Evolutionary conservation across 805 yeast genomes (phyloP).

Genomic region (Spathaspora arborariae): DNA sequence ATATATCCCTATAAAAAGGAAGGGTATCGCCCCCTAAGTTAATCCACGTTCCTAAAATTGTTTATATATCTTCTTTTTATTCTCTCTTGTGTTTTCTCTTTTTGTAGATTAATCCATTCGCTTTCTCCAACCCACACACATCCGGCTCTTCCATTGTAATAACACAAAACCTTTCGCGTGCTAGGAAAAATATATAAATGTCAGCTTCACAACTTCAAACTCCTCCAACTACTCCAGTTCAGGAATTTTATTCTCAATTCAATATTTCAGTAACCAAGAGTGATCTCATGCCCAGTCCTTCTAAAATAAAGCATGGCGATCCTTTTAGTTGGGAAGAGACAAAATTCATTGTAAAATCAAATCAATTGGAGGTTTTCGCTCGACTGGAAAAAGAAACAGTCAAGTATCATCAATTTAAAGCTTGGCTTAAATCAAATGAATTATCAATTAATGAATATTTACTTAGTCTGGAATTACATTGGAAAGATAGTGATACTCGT

Average conservation of each 20-base stretch:
- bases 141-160: background rate
- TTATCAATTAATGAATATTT: constrained; percentile 48
- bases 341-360: constrained; percentile 31
- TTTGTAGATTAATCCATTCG: background rate
- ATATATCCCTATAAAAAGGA: background rate
- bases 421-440: constrained; percentile 25
- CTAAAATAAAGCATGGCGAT: constrained; percentile 22
- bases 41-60: background rate
- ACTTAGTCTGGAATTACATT: constrained; percentile 43
- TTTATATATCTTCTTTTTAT: background rate
- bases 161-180: background rate
- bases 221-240: constrained; percentile 10
- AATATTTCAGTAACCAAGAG: constrained; percentile 20
- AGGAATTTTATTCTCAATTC: constrained; percentile 6
- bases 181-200: background rate
- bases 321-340: constrained; percentile 50
- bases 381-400: constrained; percentile 44
- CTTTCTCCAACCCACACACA: background rate
- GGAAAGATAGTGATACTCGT: constrained; percentile 38
- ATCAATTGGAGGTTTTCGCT: constrained; percentile 45
- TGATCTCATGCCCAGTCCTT: constrained; percentile 35
- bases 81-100: background rate
- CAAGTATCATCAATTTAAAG: constrained; percentile 45
- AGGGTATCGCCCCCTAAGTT: background rate
- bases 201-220: constrained; percentile 1